Conservation (phyloP, 352 stramenopile species). For the Pythium periplocum region DNA sequence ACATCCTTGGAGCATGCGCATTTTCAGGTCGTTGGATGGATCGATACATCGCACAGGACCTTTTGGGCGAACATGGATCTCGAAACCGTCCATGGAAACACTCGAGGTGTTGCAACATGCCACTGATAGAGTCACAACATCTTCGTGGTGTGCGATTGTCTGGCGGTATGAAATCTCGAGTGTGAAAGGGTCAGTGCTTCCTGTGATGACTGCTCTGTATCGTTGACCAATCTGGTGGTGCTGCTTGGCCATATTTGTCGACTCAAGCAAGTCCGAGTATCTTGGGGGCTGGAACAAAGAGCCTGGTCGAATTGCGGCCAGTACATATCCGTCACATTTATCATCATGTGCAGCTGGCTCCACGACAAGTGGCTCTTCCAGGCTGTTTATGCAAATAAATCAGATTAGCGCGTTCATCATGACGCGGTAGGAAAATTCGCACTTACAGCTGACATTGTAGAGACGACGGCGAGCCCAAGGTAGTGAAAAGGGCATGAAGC, state of each 20-base stretch:
- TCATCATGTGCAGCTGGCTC: not conserved
- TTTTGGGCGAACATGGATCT: conserved; percentile 45
- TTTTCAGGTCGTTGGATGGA: conserved; percentile 47
- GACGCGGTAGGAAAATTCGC: not conserved
- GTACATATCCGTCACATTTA: conserved; percentile 4
- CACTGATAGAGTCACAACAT: conserved; percentile 42
- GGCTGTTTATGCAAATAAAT: too few relatives aligned
- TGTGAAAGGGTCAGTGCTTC: conserved; percentile 52
- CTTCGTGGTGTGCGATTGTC: conserved; percentile 28
- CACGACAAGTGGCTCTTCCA: not conserved
- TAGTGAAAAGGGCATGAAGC: conserved; percentile 8
- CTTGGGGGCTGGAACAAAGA: conserved; percentile 9
- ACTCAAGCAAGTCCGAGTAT: too few relatives aligned
- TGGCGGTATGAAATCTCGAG: conserved; percentile 58
- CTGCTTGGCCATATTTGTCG: not conserved
- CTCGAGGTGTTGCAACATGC: conserved; percentile 67
- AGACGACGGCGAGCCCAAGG: conserved; percentile 4
- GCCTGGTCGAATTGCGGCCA: conserved; percentile 12
- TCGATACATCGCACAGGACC: conserved; percentile 49
- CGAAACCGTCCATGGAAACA: conserved; percentile 52
- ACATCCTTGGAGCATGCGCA: conserved; percentile 32
- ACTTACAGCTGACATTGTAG: conserved; percentile 18
- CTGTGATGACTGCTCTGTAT: conserved; percentile 34
- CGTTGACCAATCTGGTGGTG: not conserved
- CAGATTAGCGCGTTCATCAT: too few relatives aligned